Percentiles rank a stretch among this genome's conserved stretches.
Conservation (phyloP, 208 protist species). For the Crithidia expoeki region DNA sequence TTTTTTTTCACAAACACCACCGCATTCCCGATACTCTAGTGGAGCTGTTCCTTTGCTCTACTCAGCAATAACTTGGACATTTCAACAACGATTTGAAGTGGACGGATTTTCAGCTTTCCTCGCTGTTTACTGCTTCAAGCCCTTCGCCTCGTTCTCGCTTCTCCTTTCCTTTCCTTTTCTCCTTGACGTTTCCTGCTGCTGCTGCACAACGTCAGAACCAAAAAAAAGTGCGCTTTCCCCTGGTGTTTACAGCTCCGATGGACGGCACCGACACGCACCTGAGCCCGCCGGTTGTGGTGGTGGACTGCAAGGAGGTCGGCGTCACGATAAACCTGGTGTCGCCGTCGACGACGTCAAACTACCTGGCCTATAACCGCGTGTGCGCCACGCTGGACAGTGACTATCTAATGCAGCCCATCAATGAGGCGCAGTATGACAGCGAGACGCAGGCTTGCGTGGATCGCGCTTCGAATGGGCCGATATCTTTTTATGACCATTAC, state of each 20-base stretch:
- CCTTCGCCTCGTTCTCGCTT: background rate
- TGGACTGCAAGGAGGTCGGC: conserved; percentile 36
- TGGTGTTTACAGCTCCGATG: background rate
- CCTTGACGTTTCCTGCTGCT: background rate
- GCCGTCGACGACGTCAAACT: conserved; percentile 54
- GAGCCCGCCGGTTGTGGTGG: conserved; percentile 15
- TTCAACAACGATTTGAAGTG: too few relatives aligned
- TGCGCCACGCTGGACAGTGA: conserved; percentile 53
- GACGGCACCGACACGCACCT: background rate
- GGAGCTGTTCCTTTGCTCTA: too few relatives aligned
- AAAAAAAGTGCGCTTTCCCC: background rate
- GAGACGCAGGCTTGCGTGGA: conserved; percentile 78
- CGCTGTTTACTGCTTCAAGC: background rate
- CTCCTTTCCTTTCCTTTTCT: background rate
- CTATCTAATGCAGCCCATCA: conserved; percentile 73
- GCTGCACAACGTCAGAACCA: background rate
- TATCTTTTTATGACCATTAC: conserved; percentile 69
- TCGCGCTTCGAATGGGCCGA: conserved; percentile 36
- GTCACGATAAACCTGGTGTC: conserved; percentile 43
- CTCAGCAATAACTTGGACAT: too few relatives aligned
- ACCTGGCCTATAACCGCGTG: conserved; percentile 54
- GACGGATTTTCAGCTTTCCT: background rate
- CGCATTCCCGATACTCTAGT: too few relatives aligned
- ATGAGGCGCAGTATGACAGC: conserved; percentile 76
- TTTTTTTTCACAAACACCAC: too few relatives aligned